These are phyloP conservation scores for Geotrichum restrictum DNA, from an alignment of 1,139 yeast genomes.

Conservation along the genomic window DNA sequence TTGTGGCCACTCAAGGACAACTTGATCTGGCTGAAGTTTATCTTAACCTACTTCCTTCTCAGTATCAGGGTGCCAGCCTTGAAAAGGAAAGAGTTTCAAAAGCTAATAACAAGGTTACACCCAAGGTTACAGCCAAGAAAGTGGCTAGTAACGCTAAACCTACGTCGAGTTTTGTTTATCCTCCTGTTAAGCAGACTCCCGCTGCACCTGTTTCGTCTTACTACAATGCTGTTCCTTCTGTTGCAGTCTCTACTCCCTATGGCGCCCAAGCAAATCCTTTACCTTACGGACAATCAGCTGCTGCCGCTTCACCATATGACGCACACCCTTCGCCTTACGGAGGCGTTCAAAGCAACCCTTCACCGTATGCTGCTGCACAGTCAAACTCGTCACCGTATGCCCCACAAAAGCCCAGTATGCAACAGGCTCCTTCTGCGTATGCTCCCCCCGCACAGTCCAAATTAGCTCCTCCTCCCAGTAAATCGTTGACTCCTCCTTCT, in stretches of 20 bases:
- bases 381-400: constrained; percentile 15
- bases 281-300: constrained; percentile 15
- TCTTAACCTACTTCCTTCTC: constrained; percentile 66
- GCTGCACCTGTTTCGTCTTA: constrained; percentile 21
- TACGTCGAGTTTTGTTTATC: constrained; percentile 17
- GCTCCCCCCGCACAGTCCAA: constrained; percentile 21
- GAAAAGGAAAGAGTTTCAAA: constrained; percentile 77
- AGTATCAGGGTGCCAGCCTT: constrained; percentile 52
- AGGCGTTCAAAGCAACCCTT: constrained; percentile 23
- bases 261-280: constrained; percentile 21
- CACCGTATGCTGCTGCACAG: constrained; percentile 18
- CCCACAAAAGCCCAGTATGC: constrained; percentile 11
- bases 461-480: constrained; percentile 21
- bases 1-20: constrained; percentile 79
- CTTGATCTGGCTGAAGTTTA: constrained; percentile 75
- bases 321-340: constrained; percentile 25
- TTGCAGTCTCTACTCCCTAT: constrained; percentile 13
- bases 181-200: constrained; percentile 17
- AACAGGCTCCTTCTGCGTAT: constrained; percentile 22
- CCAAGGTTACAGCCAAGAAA: constrained; percentile 15
- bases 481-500: constrained; percentile 19
- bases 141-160: constrained; percentile 18
- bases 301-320: constrained; percentile 15
- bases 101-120: constrained; percentile 42
- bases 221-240: constrained; percentile 15